phyloP scores from a whole-genome alignment of 2,329 filamentous ascomycete genomes.

The Emergomyces orientalis region DNA sequence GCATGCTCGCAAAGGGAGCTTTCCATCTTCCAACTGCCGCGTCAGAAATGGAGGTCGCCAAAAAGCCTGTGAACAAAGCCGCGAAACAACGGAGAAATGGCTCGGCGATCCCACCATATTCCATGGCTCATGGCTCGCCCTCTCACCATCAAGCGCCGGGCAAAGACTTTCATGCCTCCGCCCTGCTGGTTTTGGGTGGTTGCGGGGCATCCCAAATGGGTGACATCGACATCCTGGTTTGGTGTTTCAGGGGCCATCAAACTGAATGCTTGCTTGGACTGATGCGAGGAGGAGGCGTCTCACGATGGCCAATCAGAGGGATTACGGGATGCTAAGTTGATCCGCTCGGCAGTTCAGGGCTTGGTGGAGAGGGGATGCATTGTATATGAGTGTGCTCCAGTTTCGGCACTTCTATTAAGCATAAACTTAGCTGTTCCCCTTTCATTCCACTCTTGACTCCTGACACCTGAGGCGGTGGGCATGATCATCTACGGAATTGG shows the following conservation, averaged over 20 bases:
- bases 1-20: no score
- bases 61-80: not conserved
- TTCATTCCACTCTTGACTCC: not conserved
- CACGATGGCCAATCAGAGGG: not conserved
- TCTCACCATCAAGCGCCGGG: not conserved
- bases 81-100: not conserved
- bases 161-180: not conserved
- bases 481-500: not conserved
- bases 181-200: not conserved
- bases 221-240: not conserved
- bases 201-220: not conserved
- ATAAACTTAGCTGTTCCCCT: not conserved
- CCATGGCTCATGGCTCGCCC: not conserved
- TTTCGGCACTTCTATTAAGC: not conserved
- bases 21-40: not conserved
- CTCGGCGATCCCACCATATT: not conserved
- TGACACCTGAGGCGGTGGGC: no score
- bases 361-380: not conserved
- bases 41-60: not conserved
- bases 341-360: not conserved
- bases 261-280: no score
- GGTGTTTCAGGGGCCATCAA: not conserved
- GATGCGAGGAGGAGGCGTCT: not conserved
- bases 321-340: not conserved
- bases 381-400: not conserved